Conservation (phyloP, 2,329 filamentous ascomycete species). For the Cordyceps pruinosa region DNA sequence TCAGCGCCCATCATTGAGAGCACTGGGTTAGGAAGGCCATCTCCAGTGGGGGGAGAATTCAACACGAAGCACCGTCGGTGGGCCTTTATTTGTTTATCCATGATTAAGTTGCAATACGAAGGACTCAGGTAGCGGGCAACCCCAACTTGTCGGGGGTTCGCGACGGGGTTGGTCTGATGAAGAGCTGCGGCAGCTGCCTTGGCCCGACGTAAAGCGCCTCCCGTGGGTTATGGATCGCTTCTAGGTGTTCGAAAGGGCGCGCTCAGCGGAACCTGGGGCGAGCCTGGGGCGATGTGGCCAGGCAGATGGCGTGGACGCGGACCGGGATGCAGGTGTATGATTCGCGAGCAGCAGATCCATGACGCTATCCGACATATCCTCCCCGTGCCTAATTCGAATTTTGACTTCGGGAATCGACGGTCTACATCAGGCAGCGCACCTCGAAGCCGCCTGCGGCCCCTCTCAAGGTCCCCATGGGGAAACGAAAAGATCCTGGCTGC, state of each 20-base stretch:
- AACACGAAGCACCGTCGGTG: slow-evolving; percentile 4
- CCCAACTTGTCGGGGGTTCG: neutral
- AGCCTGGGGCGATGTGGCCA: neutral
- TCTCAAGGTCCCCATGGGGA: slow-evolving; percentile 5
- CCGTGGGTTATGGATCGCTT: neutral
- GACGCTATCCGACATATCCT: neutral
- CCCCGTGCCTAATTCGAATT: neutral
- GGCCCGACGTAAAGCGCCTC: neutral
- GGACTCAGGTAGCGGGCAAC: too few species aligned
- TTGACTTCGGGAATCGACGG: neutral
- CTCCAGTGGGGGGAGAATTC: neutral
- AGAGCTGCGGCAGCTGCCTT: neutral
- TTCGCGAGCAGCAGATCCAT: neutral
- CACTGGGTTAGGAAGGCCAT: neutral
- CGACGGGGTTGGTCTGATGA: neutral
- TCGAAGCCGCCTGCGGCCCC: neutral
- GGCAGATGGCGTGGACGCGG: neutral
- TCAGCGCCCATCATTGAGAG: neutral
- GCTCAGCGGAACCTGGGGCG: neutral
- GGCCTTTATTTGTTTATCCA: neutral
- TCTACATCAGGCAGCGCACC: neutral
- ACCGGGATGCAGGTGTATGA: neutral
- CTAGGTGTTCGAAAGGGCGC: neutral
- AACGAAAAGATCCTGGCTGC: neutral
- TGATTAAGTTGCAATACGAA: neutral